Evolutionary conservation across 2,329 filamentous ascomycete species (phyloP).

Genomic region (Neopestalotiopsis clavispora): DNA sequence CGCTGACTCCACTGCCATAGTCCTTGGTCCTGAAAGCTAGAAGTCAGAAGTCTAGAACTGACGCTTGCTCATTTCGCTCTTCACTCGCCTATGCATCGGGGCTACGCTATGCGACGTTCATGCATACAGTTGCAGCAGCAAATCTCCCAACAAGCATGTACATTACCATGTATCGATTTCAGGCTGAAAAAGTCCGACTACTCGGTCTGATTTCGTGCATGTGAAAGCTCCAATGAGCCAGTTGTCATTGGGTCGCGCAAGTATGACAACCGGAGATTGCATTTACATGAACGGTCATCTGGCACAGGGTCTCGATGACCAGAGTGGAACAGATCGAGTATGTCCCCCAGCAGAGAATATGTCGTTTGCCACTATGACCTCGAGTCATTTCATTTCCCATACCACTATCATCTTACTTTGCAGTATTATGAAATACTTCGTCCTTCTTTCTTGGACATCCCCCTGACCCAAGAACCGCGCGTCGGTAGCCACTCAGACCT

Average conservation of each 20-base stretch:
- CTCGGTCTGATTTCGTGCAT: not conserved
- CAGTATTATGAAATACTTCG: too few relatives aligned
- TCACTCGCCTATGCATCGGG: not conserved
- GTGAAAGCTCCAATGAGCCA: not conserved
- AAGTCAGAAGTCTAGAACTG: not conserved
- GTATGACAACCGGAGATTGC: not conserved
- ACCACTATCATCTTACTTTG: too few relatives aligned
- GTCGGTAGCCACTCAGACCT: too few relatives aligned
- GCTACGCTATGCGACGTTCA: not conserved
- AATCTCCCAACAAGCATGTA: not conserved
- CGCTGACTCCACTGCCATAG: not conserved
- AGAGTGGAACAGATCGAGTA: not conserved
- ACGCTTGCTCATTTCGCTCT: not conserved
- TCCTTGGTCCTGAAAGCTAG: not conserved
- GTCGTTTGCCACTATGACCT: too few relatives aligned
- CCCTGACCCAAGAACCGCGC: too few relatives aligned
- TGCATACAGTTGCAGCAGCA: not conserved
- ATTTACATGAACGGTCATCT: not conserved
- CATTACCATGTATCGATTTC: not conserved
- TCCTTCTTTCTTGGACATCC: too few relatives aligned
- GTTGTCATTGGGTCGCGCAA: not conserved
- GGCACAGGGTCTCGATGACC: not conserved
- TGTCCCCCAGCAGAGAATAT: too few relatives aligned
- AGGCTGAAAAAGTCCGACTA: not conserved
- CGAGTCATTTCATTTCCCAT: too few relatives aligned